Evolutionary conservation across 768 basidiomycete species (phyloP).

Genomic region (Kwoniella pini): DNA sequence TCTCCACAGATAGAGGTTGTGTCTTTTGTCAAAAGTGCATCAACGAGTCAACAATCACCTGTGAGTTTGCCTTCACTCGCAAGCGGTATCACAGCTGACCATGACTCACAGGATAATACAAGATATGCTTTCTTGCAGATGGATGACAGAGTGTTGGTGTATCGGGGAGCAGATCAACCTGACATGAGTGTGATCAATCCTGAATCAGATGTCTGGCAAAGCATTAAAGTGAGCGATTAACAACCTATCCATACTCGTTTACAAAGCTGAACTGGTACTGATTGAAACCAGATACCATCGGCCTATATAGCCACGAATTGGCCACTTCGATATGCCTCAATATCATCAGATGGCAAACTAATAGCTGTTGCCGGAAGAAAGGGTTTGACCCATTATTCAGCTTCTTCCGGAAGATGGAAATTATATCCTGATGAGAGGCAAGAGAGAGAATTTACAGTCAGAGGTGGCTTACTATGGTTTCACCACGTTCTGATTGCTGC

Average conservation of each 20-base stretch:
- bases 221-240: conserved; percentile 68
- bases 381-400: conserved; percentile 90
- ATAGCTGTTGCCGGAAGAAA: conserved; percentile 89
- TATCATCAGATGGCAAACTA: conserved; percentile 85
- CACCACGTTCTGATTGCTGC: conserved; percentile 91
- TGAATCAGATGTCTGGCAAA: conserved; percentile 97
- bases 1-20: conserved; percentile 70
- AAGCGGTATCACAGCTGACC: not conserved
- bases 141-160: conserved; percentile 90
- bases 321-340: conserved; percentile 88
- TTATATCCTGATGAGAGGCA: conserved; percentile 75
- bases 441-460: conserved; percentile 81
- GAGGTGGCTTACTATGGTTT: conserved; percentile 94
- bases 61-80: conserved; percentile 58
- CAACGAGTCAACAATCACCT: conserved; percentile 85
- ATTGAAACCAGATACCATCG: conserved; percentile 74
- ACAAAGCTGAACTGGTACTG: not conserved
- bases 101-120: conserved; percentile 75
- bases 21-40: conserved; percentile 93
- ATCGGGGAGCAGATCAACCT: conserved; percentile 94
- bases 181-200: conserved; percentile 98
- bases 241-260: not conserved
- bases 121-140: conserved; percentile 92
- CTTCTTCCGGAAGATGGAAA: conserved; percentile 94
- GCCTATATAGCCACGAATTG: conserved; percentile 86